A percentile compares a stretch with the other conserved stretches of the same genome.
Conservation (phyloP, 73 alveolate species). For the Durusdinium trenchii region DNA sequence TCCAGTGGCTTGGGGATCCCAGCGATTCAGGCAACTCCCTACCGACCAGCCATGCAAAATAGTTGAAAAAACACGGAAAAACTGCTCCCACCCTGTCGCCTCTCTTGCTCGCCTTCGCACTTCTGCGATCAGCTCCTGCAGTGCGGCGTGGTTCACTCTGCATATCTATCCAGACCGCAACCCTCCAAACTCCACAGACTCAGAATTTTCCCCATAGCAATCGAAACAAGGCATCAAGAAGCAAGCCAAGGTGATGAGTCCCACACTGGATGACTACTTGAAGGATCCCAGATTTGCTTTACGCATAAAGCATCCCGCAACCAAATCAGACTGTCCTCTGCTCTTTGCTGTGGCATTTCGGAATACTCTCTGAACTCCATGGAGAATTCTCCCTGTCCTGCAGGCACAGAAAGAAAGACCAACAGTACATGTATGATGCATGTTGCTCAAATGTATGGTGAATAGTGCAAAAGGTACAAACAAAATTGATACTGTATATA, state of each 20-base stretch:
- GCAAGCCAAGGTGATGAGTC: neutral
- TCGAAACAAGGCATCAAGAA: too few species aligned
- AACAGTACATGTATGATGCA: neutral
- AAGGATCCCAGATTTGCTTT: neutral
- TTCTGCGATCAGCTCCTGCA: constrained; percentile 39
- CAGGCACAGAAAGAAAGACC: neutral
- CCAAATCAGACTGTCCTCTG: neutral
- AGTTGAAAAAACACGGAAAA: too few species aligned
- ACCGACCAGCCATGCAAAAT: too few species aligned
- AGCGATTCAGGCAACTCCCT: too few species aligned
- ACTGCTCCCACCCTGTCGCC: neutral
- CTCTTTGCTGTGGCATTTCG: constrained; percentile 96
- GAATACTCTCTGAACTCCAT: constrained; percentile 98
- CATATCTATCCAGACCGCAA: too few species aligned
- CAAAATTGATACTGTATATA: too few species aligned
- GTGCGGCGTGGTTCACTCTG: neutral
- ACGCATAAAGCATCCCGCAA: neutral
- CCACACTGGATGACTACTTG: neutral
- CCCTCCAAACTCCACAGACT: too few species aligned
- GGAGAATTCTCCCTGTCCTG: constrained; percentile 98
- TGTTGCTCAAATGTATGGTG: too few species aligned
- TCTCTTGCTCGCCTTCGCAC: constrained; percentile 6
- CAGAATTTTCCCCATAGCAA: too few species aligned
- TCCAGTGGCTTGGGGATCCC: too few species aligned
- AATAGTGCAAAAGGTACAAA: too few species aligned